These are phyloP conservation scores for Globisporangium middletonii DNA, from an alignment of 352 stramenopile species.

Conservation along the genomic window DNA sequence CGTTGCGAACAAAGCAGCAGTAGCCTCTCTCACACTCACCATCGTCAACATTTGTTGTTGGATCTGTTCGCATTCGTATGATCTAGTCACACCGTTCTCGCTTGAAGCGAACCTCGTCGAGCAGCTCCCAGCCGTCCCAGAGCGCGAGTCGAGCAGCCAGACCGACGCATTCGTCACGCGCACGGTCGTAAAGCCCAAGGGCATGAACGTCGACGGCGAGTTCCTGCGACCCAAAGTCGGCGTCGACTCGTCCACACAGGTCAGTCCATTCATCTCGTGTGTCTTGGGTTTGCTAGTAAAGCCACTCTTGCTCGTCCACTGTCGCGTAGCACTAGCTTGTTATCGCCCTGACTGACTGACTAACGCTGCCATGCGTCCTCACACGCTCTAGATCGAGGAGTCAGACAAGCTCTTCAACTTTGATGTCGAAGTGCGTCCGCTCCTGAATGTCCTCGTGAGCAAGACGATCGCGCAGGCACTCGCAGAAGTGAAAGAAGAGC, in stretches of 20 bases:
- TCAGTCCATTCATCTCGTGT: conserved; percentile 1
- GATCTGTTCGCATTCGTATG: not conserved
- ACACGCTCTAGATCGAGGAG: conserved; percentile 53
- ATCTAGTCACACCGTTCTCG: conserved; percentile 44
- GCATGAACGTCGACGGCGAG: conserved; percentile 33
- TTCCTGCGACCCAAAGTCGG: conserved; percentile 68
- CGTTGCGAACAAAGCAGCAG: too few relatives aligned
- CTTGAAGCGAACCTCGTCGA: conserved; percentile 66
- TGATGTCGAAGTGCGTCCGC: conserved; percentile 64
- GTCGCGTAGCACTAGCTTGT: too few relatives aligned
- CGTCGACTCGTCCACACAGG: conserved; percentile 69
- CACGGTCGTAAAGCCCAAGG: conserved; percentile 21
- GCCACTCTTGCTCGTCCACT: not conserved
- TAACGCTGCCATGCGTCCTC: not conserved
- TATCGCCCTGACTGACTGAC: not conserved
- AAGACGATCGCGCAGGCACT: conserved; percentile 81
- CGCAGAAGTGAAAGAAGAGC: conserved; percentile 67
- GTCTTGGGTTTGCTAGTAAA: not conserved
- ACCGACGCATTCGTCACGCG: conserved; percentile 60
- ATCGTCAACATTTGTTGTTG: not conserved
- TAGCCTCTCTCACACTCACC: too few relatives aligned
- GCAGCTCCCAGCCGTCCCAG: conserved; percentile 21
- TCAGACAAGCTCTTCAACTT: conserved; percentile 76
- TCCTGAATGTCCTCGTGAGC: conserved; percentile 72
- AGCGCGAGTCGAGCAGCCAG: conserved; percentile 51